Evolutionary conservation across 805 yeast species (phyloP).

Genomic region (Ogataea chonburiensis): DNA sequence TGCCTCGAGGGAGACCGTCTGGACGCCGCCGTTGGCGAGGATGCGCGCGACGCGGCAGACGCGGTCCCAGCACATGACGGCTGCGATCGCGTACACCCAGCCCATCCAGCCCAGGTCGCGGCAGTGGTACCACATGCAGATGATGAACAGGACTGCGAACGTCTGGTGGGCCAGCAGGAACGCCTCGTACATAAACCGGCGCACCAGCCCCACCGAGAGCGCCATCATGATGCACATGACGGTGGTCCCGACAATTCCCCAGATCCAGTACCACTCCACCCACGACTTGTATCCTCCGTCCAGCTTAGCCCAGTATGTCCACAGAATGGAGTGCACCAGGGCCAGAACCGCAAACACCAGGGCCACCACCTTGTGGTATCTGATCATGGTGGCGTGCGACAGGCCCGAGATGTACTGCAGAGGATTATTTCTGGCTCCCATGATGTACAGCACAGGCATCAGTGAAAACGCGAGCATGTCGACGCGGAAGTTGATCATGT

Average conservation of each 20-base stretch:
- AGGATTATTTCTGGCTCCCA: constrained; percentile 75
- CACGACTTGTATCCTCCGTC: constrained; percentile 42
- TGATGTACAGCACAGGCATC: constrained; percentile 58
- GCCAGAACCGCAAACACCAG: constrained; percentile 48
- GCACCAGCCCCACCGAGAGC: constrained; percentile 26
- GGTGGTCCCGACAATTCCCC: constrained; percentile 32
- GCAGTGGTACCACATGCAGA: constrained; percentile 42
- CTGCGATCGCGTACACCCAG: constrained; percentile 40
- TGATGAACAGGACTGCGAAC: constrained; percentile 39
- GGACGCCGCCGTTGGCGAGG: constrained; percentile 26
- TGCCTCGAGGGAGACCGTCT: constrained; percentile 15
- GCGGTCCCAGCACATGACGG: constrained; percentile 42
- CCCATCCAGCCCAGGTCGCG: constrained; percentile 42
- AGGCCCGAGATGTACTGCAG: constrained; percentile 61
- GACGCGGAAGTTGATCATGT: constrained; percentile 52
- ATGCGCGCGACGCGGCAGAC: constrained; percentile 36
- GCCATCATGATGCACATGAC: constrained; percentile 17
- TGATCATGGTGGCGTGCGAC: constrained; percentile 57
- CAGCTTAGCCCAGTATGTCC: constrained; percentile 47
- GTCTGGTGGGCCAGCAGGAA: constrained; percentile 41
- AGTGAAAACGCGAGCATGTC: constrained; percentile 50
- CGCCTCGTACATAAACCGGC: constrained; percentile 40
- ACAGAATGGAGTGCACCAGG: constrained; percentile 55
- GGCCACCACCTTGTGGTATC: constrained; percentile 67
- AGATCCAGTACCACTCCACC: constrained; percentile 47